A percentile compares a stretch with the other conserved stretches of the same genome.
Conservation (phyloP, 441 rosid genomes). For the Adansonia grandidieri region DNA sequence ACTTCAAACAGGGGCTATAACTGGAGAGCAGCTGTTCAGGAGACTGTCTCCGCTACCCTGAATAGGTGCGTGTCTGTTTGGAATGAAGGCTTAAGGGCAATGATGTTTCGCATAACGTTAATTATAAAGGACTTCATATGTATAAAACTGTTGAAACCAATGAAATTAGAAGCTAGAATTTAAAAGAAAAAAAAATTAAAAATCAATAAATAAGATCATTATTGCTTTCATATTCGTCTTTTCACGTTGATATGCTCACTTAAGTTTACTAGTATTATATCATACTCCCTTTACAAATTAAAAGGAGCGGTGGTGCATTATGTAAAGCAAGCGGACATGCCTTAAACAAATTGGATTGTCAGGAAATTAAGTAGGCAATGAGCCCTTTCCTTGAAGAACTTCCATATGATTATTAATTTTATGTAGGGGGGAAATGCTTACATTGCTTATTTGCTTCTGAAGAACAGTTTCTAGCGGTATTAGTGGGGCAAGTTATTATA, state of each 20-base stretch:
- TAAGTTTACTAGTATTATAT: background rate
- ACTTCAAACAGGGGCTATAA: conserved; percentile 90
- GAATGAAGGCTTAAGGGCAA: conserved; percentile 12
- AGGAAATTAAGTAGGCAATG: background rate
- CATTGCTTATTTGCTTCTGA: conserved; percentile 46
- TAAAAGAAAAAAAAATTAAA: background rate
- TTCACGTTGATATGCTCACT: background rate
- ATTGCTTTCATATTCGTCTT: background rate
- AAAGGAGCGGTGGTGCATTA: background rate
- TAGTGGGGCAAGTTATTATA: conserved; percentile 97
- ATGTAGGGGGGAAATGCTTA: conserved; percentile 7
- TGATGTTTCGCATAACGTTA: conserved; percentile 9
- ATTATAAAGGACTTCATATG: background rate
- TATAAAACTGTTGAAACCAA: background rate
- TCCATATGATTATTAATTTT: conserved; percentile 8
- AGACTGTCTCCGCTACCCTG: conserved; percentile 94
- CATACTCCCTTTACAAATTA: background rate
- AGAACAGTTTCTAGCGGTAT: conserved; percentile 98
- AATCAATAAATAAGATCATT: background rate
- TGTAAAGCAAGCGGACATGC: background rate
- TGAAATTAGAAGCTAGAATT: background rate
- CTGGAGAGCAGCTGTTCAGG: conserved; percentile 96
- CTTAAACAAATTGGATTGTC: background rate
- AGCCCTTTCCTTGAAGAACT: background rate
- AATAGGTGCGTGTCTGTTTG: conserved; percentile 56